Percentiles rank a stretch among this genome's conserved stretches.
phyloP scores from a whole-genome alignment of 805 yeast genomes.

The Ogataea glucozyma region DNA sequence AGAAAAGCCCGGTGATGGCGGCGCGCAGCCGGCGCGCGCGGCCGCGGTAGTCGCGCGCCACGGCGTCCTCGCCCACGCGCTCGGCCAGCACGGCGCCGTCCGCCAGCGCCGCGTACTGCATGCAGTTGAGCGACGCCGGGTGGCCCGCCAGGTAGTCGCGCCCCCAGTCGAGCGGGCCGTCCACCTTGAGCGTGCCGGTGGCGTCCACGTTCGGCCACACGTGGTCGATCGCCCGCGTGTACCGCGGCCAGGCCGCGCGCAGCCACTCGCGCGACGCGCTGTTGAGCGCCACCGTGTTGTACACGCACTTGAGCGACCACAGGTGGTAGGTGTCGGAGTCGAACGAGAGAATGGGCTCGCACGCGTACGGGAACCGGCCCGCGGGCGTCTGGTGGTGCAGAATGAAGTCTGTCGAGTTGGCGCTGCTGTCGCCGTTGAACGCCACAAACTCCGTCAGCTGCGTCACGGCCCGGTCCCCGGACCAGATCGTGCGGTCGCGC shows the following conservation, averaged over 20 bases:
- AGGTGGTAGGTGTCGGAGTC: conserved; percentile 5
- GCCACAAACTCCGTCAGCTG: conserved; percentile 5
- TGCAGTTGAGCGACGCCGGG: conserved; percentile 5
- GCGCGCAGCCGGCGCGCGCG: neutral
- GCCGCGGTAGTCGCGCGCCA: neutral
- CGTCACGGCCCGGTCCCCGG: conserved; percentile 4
- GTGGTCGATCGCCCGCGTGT: conserved; percentile 1
- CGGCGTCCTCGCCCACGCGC: neutral
- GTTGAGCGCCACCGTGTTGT: conserved; percentile 5
- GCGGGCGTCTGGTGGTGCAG: conserved; percentile 4
- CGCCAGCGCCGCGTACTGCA: conserved; percentile 1
- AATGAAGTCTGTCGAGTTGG: conserved; percentile 5
- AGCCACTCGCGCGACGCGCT: conserved; percentile 2
- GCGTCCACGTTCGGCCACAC: conserved; percentile 1
- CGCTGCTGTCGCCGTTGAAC: conserved; percentile 5
- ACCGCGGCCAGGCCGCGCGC: conserved; percentile 1
- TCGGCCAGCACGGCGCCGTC: conserved; percentile 1
- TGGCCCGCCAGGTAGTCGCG: conserved; percentile 6
- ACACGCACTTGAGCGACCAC: conserved; percentile 6
- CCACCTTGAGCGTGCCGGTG: conserved; percentile 2
- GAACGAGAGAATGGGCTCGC: conserved; percentile 4
- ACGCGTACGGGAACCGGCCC: conserved; percentile 5
- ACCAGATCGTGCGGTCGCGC: conserved; percentile 4
- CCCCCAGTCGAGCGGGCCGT: conserved; percentile 6
- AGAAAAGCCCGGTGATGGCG: neutral